Evolutionary conservation across 1,139 yeast species (phyloP), one percentile per base, ranked within the genome.

Genomic region (Magnusiomyces fungicola): DNA sequence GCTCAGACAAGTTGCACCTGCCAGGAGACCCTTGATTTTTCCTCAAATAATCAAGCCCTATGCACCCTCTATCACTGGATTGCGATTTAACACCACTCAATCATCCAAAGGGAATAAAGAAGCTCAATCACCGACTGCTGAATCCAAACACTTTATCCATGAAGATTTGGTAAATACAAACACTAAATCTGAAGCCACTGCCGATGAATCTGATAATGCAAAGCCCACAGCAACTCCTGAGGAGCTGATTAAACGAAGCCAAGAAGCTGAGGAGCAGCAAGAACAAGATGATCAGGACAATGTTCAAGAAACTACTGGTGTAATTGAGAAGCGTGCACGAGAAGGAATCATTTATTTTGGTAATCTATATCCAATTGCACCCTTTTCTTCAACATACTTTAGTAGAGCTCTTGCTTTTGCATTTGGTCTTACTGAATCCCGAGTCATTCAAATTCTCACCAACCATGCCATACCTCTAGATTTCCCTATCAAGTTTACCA

Each of bases 251-350:
- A 42, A 48, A 12, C 42, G 22, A 33, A 19, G 46, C n/a, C 43
- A 41, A 24, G 44, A 53, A 30, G 55, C 54, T 10, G 54, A 53
- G 33, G 41, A 44, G 47, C 65, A 66, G 46, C 65, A 68, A 43
- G 76, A 73, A 53, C 65, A 65, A 48, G 73, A 71, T 51, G 70
- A 71, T 23, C 81, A 81, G 51, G 80, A 76, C 49, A 75, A 73
- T 43, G 57, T 56, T n/a, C 62, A 60, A 47, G 55, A 51, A 37
- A 63, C 66, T 14, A 80, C 86, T 0, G 87, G 87, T 56, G 75
- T 79, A 38, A 80, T 81, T 51, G 73, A 74, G 47, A 76, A 75
- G 53, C 67, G 71, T 1, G 68, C 68, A 18, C 67, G 73, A 48
- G 86, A 81, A 56, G 76, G 84, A 0, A 64, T 82, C 50, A 50